These are phyloP conservation scores for Plicaturopsis crispa DNA, from an alignment of 768 basidiomycete genomes.

Conservation along the genomic window DNA sequence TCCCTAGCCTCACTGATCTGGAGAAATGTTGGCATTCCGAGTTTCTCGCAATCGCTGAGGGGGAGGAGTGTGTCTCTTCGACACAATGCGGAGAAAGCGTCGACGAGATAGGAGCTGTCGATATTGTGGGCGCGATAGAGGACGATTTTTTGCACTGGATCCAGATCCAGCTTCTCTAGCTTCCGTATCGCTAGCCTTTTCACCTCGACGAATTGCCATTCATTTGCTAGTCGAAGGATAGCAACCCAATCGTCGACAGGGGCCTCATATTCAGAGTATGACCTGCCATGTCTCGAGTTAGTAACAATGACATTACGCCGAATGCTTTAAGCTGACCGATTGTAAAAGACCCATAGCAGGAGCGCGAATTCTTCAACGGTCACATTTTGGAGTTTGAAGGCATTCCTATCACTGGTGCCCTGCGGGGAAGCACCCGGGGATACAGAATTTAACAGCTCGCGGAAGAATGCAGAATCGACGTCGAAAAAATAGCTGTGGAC, in stretches of 20 bases:
- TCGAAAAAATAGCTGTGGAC: conserved; percentile 41
- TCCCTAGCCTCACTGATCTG: no score
- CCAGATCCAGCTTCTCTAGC: conserved; percentile 21
- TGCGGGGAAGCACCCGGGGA: neutral
- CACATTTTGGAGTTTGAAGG: conserved; percentile 32
- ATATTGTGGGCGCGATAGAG: no score
- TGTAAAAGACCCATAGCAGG: conserved; percentile 44
- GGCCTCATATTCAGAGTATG: conserved; percentile 30
- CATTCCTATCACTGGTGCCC: conserved; percentile 2
- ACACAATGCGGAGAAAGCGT: no score
- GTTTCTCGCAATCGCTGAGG: no score
- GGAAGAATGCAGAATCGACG: conserved; percentile 17
- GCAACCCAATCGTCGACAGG: conserved; percentile 32
- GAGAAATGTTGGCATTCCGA: no score
- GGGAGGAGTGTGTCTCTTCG: no score
- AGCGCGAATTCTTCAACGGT: conserved; percentile 32
- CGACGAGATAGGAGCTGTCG: no score
- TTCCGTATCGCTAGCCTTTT: conserved; percentile 31
- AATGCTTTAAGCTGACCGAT: conserved; percentile 36
- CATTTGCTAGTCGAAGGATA: conserved; percentile 32
- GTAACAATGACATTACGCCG: neutral
- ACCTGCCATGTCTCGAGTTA: conserved; percentile 4
- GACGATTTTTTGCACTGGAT: conserved; percentile 47
- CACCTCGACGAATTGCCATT: conserved; percentile 33
- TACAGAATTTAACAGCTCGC: no score